Percentiles rank a stretch among this genome's conserved stretches.
Evolutionary conservation across 805 yeast genomes (phyloP).

Genomic region (Schwanniomyces pseudopolymorphus): DNA sequence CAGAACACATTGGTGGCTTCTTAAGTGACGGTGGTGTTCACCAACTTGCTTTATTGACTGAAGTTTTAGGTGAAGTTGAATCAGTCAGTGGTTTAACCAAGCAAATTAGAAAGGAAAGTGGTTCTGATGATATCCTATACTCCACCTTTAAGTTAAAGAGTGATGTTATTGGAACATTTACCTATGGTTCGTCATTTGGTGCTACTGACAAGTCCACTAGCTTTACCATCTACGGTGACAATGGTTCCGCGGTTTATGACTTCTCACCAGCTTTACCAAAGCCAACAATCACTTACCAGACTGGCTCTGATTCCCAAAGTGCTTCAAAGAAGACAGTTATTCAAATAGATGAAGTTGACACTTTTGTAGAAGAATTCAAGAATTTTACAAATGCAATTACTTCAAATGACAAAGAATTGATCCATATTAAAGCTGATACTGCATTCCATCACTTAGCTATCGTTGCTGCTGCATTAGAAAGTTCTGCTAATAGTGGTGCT

Average conservation of each 20-base stretch:
- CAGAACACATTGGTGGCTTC: slow-evolving; percentile 91
- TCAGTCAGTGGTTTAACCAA: slow-evolving; percentile 72
- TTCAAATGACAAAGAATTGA: slow-evolving; percentile 57
- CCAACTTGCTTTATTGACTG: slow-evolving; percentile 84
- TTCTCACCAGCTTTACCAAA: slow-evolving; percentile 50
- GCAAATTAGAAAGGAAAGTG: slow-evolving; percentile 75
- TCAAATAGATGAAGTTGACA: slow-evolving; percentile 44
- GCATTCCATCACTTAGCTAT: slow-evolving; percentile 94
- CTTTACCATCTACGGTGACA: slow-evolving; percentile 73
- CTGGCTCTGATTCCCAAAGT: slow-evolving; percentile 30
- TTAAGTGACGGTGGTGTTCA: slow-evolving; percentile 96
- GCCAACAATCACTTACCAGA: slow-evolving; percentile 38
- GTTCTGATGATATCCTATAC: slow-evolving; percentile 78
- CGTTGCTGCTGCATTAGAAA: slow-evolving; percentile 80
- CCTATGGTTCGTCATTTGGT: slow-evolving; percentile 85
- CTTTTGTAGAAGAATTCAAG: slow-evolving; percentile 46
- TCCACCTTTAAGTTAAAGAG: slow-evolving; percentile 61
- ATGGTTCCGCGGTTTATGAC: slow-evolving; percentile 73
- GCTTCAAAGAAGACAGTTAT: slow-evolving; percentile 52
- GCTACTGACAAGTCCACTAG: slow-evolving; percentile 68
- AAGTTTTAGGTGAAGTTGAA: slow-evolving; percentile 71
- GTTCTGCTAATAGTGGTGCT: slow-evolving; percentile 55
- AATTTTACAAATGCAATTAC: slow-evolving; percentile 58
- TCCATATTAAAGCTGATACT: slow-evolving; percentile 64
- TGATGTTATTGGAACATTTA: slow-evolving; percentile 78